Evolutionary conservation across 495 filamentous ascomycete species (phyloP).

Genomic region (Filosporella fistucella): DNA sequence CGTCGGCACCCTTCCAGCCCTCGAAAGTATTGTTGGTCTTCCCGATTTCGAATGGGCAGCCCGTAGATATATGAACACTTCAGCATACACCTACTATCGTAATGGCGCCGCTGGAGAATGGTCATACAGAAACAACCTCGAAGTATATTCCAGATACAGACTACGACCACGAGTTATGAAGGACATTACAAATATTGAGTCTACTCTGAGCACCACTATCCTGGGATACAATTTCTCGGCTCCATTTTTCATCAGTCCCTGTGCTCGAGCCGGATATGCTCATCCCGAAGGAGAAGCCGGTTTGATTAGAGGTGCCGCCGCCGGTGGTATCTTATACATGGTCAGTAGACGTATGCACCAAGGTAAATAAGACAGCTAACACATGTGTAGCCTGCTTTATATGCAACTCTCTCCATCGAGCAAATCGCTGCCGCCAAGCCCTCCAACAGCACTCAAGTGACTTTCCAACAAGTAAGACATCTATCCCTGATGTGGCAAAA

Average conservation of each 20-base stretch:
- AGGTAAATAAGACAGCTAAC: neutral
- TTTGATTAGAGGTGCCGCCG: conserved; percentile 30
- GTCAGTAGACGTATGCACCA: conserved; percentile 7
- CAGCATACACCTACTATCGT: conserved; percentile 36
- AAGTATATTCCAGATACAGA: conserved; percentile 28
- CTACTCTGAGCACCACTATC: conserved; percentile 30
- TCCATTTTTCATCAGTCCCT: conserved; percentile 39
- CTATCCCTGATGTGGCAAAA: too few species aligned
- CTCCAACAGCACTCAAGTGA: conserved; percentile 22
- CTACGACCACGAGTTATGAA: conserved; percentile 25
- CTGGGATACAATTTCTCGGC: conserved; percentile 35
- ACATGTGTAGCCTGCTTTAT: conserved; percentile 21
- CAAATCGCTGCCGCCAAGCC: conserved; percentile 29
- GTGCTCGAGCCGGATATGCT: conserved; percentile 31
- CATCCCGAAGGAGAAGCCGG: conserved; percentile 31
- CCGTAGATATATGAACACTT: conserved; percentile 22
- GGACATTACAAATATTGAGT: conserved; percentile 31
- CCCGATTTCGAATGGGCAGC: conserved; percentile 34
- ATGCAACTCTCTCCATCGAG: conserved; percentile 29
- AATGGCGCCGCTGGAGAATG: conserved; percentile 36
- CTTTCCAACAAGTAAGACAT: conserved; percentile 37
- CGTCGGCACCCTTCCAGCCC: conserved; percentile 16
- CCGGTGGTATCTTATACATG: conserved; percentile 31
- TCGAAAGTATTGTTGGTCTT: conserved; percentile 28
- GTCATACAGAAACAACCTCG: conserved; percentile 37